Conservation (phyloP, 169 alveolate genomes). For the Eimeria mitis region DNA sequence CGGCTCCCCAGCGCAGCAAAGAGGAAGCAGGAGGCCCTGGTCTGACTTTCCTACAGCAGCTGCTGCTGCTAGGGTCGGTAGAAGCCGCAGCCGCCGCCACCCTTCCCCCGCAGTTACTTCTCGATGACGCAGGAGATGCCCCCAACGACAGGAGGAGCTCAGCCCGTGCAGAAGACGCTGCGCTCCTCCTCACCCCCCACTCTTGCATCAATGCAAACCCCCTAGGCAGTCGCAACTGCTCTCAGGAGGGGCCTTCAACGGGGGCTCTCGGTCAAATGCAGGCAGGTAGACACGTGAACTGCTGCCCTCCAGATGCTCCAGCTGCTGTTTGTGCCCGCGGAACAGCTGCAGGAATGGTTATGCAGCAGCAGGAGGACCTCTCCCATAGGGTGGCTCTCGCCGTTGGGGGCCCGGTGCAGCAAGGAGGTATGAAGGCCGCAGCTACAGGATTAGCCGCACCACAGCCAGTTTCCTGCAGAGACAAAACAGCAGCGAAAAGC, state of each 20-base stretch:
- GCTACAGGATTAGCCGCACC: not conserved
- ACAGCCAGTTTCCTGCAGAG: not conserved
- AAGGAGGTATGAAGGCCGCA: not conserved
- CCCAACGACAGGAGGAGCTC: not conserved
- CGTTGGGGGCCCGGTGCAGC: not conserved
- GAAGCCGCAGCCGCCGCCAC: conserved; percentile 1
- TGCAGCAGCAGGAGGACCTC: not conserved
- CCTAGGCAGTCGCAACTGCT: conserved; percentile 1
- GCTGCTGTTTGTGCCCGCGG: not conserved
- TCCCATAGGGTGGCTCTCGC: not conserved
- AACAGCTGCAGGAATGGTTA: not conserved
- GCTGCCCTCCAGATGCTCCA: not conserved
- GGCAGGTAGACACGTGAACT: not conserved
- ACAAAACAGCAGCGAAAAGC: not conserved
- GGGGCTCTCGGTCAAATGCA: not conserved
- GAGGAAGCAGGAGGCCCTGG: not conserved
- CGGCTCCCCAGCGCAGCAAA: not conserved
- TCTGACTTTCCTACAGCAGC: conserved; percentile 4
- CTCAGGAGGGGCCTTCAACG: not conserved
- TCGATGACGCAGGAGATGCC: conserved; percentile 18
- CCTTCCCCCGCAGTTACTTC: conserved; percentile 6
- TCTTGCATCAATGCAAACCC: not conserved
- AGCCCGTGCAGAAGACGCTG: not conserved
- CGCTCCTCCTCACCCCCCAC: not conserved
- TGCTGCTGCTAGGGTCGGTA: conserved; percentile 17